Percentiles rank a stretch among this genome's conserved stretches.
Evolutionary conservation across 2,329 filamentous ascomycete genomes (phyloP).

Genomic region (Scorias spongiosa): DNA sequence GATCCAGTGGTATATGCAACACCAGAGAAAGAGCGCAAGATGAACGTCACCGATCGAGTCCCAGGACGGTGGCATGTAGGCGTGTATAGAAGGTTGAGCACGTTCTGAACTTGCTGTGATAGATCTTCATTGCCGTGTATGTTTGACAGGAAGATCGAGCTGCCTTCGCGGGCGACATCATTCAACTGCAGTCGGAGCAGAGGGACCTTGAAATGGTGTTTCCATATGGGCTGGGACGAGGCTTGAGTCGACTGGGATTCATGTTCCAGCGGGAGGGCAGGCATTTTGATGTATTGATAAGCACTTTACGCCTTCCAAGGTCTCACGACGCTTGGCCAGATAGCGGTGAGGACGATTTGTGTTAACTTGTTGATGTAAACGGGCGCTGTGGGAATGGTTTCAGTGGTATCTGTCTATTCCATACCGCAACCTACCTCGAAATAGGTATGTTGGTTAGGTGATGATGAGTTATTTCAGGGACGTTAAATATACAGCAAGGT

Average conservation of each 20-base stretch:
- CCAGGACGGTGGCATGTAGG: constrained; percentile 30
- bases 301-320: too few relatives aligned
- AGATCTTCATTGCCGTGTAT: constrained; percentile 50
- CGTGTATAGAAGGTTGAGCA: constrained; percentile 59
- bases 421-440: too few relatives aligned
- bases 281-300: background rate
- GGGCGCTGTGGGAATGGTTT: too few relatives aligned
- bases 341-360: too few relatives aligned
- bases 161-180: constrained; percentile 41
- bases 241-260: too few relatives aligned
- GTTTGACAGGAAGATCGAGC: constrained; percentile 50
- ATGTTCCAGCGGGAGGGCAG: background rate
- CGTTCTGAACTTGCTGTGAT: constrained; percentile 46
- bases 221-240: constrained; percentile 8
- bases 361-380: too few relatives aligned
- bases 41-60: constrained; percentile 74
- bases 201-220: constrained; percentile 24
- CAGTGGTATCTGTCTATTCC: too few relatives aligned
- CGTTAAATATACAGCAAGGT: too few relatives aligned
- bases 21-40: constrained; percentile 64
- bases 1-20: constrained; percentile 79
- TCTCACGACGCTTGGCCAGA: too few relatives aligned
- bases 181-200: constrained; percentile 32
- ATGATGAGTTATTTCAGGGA: too few relatives aligned
- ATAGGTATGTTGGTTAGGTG: too few relatives aligned